These are phyloP conservation scores for Austropuccinia psidii DNA, from an alignment of 1,284 basidiomycete genomes.

Conservation along the genomic window DNA sequence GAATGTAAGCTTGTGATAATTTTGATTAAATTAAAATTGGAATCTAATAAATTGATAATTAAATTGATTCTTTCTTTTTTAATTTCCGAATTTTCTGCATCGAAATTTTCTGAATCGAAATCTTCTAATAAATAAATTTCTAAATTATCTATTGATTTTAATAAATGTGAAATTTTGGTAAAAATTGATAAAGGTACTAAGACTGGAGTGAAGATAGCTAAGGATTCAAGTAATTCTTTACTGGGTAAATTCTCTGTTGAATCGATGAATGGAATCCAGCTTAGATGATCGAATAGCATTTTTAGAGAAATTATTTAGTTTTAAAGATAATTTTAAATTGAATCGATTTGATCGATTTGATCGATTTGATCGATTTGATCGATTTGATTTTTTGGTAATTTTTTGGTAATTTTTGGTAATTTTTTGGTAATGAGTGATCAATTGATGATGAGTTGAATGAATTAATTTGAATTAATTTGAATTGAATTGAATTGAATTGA, in stretches of 20 bases:
- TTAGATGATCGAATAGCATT: conserved; percentile 22
- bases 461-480: no score
- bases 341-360: no score
- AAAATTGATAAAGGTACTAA: neutral
- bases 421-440: no score
- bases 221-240: neutral
- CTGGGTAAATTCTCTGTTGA: neutral
- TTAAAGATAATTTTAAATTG: no score
- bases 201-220: conserved; percentile 12
- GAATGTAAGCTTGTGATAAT: conserved; percentile 6
- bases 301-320: neutral
- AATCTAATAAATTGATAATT: neutral
- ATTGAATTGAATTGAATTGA: no score
- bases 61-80: neutral
- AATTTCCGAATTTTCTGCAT: neutral
- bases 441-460: no score
- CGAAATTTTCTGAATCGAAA: neutral
- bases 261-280: conserved; percentile 15
- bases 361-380: no score
- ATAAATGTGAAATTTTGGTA: neutral
- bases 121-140: conserved; percentile 19
- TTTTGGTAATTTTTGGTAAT: no score
- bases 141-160: neutral
- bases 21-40: neutral
- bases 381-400: no score